These are phyloP conservation scores for Saxophila tyrrhenica DNA, from an alignment of 495 filamentous ascomycete species.

Conservation along the genomic window DNA sequence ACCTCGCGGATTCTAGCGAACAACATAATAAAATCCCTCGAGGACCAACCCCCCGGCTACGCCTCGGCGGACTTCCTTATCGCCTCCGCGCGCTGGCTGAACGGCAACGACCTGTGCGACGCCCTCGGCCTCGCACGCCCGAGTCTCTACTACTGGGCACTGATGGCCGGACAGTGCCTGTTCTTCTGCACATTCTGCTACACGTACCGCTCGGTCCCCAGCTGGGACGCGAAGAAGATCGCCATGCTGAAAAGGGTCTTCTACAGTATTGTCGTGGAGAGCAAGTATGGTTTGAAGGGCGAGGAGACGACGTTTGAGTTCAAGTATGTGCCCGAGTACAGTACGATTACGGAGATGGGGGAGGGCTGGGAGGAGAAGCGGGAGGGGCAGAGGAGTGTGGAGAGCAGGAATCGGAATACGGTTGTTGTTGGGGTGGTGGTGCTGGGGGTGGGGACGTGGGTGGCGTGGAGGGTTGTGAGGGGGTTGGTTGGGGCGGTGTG, in stretches of 20 bases:
- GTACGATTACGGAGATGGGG: conserved; percentile 33
- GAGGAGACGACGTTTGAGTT: conserved; percentile 48
- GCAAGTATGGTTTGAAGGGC: conserved; percentile 41
- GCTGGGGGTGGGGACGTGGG: conserved; percentile 21
- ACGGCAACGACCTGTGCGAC: conserved; percentile 51
- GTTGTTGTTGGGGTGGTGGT: conserved; percentile 22
- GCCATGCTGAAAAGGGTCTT: conserved; percentile 42
- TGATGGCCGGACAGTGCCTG: conserved; percentile 58
- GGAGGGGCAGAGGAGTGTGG: conserved; percentile 19
- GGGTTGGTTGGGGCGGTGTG: conserved; percentile 10
- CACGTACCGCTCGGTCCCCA: conserved; percentile 41
- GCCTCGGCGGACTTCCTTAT: conserved; percentile 47
- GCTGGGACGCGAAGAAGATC: conserved; percentile 49
- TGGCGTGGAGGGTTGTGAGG: conserved; percentile 3
- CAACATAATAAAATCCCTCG: conserved; percentile 60
- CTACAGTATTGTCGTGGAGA: conserved; percentile 43
- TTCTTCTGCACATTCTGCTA: conserved; percentile 49
- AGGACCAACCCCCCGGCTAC: conserved; percentile 51
- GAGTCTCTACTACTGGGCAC: conserved; percentile 42
- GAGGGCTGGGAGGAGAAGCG: conserved; percentile 18
- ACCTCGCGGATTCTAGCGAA: conserved; percentile 53
- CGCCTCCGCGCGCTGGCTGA: conserved; percentile 57
- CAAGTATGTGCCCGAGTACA: conserved; percentile 50
- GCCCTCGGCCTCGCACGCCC: conserved; percentile 48
- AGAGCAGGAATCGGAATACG: conserved; percentile 30